Evolutionary conservation across 2,329 filamentous ascomycete species (phyloP), one percentile per base, ranked within the genome.

Genomic region (Fusarium palustre): DNA sequence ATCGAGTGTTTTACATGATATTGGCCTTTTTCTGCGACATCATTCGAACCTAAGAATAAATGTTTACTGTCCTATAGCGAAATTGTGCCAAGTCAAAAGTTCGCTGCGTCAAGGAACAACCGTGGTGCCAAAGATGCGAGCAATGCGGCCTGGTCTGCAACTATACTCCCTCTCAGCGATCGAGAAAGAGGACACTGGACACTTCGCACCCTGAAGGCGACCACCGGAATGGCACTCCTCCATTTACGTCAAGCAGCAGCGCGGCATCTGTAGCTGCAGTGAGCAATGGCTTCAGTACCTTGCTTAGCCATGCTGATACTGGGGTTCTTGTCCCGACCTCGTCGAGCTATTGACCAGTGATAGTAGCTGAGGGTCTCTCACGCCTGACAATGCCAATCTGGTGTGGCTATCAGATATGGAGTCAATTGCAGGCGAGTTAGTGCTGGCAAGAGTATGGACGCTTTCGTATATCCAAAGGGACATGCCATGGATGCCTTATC

Each of bases 11-110:
- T 20, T 11, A 38, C 7, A 16, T 31, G 15, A 15, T 12, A 38
- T 12, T 38, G 18, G 33, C 3, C 33, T n/a, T 36, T 36, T 36
- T 36, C 33, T 18, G 16, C 8, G 10, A 16, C 16, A 8, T 36
- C 33, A 18, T 18, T 18, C 5, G 18, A 38, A n/a, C n/a, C 12
- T 7, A 13, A 20, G 12, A 11, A 11, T 7, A 13, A 1, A 16
- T 10, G 5, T n/a, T 12, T 11, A n/a, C 11, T n/a, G 5, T 12
- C 12, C 10, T n/a, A 7, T 7, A n/a, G n/a, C 5, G 1, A 11
- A 58, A 50, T 11, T 58, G 55, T 33, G 55, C 55, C 16, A 58
- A 58, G 16, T 58, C 55, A 15, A 58, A 58, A 22, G 55, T 58
- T 11, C 55, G 55, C 16, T 58, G 55, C 13, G 55, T 46, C 28